Evolutionary conservation across 1,284 basidiomycete species (phyloP).

Genomic region (Ceratobasidium sp.): DNA sequence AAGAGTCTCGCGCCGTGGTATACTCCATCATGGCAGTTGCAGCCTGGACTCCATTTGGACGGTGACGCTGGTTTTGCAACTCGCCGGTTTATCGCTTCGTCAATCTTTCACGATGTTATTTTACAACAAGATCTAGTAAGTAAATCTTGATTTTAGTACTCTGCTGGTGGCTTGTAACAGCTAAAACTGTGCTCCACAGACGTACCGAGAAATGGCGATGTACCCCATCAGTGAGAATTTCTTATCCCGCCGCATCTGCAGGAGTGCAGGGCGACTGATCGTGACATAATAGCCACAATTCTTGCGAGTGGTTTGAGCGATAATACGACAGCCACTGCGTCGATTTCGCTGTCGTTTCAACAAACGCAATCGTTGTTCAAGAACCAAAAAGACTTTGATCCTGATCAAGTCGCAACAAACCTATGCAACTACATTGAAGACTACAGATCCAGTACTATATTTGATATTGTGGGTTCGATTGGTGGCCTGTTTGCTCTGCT

Average conservation of each 20-base stretch:
- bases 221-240: slow-evolving; percentile 12
- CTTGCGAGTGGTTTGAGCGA: too few relatives aligned
- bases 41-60: slow-evolving; percentile 5
- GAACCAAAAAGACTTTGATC: neutral
- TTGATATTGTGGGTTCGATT: slow-evolving; percentile 15
- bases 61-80: neutral
- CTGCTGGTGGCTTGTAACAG: too few relatives aligned
- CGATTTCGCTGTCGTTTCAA: neutral
- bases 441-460: slow-evolving; percentile 21
- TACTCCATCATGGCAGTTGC: neutral
- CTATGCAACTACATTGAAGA: slow-evolving; percentile 17
- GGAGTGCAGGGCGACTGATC: neutral
- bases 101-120: slow-evolving; percentile 2
- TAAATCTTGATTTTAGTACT: neutral
- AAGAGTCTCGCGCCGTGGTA: neutral
- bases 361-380: neutral
- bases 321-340: slow-evolving; percentile 1
- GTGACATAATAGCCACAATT: too few relatives aligned
- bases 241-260: too few relatives aligned
- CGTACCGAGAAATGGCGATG: neutral
- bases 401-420: neutral
- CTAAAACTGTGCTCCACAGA: neutral
- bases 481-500: slow-evolving; percentile 28
- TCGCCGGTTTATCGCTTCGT: slow-evolving; percentile 11
- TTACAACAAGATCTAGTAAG: neutral